A percentile compares a stretch with the other conserved stretches of the same genome.
Conservation (phyloP, 164 flowering plant genomes). For the Echeveria elegans region DNA sequence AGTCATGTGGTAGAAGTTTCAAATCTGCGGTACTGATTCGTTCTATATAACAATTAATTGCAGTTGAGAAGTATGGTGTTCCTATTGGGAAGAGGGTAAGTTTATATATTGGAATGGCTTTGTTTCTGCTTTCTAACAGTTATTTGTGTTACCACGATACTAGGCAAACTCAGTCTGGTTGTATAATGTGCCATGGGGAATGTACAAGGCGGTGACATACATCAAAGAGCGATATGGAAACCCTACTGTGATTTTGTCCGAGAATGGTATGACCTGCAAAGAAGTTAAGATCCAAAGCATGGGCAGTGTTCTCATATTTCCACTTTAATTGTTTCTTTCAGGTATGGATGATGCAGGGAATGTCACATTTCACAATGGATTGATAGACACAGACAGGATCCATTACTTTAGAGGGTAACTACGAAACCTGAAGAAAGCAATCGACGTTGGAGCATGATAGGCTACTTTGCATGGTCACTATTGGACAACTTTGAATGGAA, state of each 20-base stretch:
- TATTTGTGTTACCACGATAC: neutral
- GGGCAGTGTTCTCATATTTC: neutral
- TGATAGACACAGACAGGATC: neutral
- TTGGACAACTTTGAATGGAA: constrained; percentile 13
- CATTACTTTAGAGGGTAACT: constrained; percentile 2
- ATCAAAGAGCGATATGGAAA: constrained; percentile 1
- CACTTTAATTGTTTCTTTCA: neutral
- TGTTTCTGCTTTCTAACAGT: neutral
- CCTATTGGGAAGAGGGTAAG: constrained; percentile 1
- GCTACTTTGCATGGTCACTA: constrained; percentile 12
- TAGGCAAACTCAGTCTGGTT: constrained; percentile 6
- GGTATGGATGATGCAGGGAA: neutral
- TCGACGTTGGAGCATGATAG: constrained; percentile 9
- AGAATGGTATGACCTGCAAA: no score
- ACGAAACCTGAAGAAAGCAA: neutral
- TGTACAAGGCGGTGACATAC: neutral
- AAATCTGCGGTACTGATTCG: neutral
- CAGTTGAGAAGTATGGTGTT: neutral
- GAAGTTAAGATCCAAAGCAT: no score
- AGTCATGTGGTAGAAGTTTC: neutral
- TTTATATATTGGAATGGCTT: neutral
- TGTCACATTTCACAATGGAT: neutral
- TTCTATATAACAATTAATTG: neutral
- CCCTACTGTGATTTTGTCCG: neutral
- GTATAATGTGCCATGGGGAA: constrained; percentile 4